Conservation (phyloP, 2,329 filamentous ascomycete species). For the Trematosphaeria pertusa region DNA sequence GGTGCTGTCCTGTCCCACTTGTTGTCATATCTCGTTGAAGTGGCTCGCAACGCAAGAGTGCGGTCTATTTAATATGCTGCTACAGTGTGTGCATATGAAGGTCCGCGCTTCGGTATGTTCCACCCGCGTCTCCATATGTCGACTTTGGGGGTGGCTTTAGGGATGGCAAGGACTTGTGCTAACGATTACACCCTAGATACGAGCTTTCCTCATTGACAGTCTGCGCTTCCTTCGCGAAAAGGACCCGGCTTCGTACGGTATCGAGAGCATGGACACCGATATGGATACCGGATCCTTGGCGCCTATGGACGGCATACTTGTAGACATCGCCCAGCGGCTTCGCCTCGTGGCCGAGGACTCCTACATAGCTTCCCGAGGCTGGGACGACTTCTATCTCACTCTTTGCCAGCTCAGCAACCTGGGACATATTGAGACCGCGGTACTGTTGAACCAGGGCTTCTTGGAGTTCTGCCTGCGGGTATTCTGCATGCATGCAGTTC, state of each 20-base stretch:
- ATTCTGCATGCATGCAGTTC: slow-evolving; percentile 36
- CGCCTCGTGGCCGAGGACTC: slow-evolving; percentile 31
- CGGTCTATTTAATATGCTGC: slow-evolving; percentile 68
- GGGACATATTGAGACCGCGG: slow-evolving; percentile 36
- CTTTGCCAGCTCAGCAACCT: slow-evolving; percentile 37
- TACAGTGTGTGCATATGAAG: slow-evolving; percentile 37
- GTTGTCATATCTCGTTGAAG: slow-evolving; percentile 65
- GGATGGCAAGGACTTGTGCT: no score
- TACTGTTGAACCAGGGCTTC: slow-evolving; percentile 34
- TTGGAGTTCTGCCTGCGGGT: slow-evolving; percentile 38
- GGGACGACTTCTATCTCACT: slow-evolving; percentile 46
- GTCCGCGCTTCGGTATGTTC: slow-evolving; percentile 41
- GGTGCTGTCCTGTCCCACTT: slow-evolving; percentile 59
- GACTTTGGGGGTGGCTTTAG: no score
- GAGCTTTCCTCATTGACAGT: slow-evolving; percentile 39
- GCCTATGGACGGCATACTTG: slow-evolving; percentile 25
- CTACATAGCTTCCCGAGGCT: slow-evolving; percentile 31
- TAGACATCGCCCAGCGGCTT: slow-evolving; percentile 25
- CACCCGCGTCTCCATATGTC: no score
- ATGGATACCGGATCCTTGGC: slow-evolving; percentile 25
- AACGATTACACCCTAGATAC: no score
- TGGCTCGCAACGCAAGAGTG: slow-evolving; percentile 66
- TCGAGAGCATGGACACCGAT: slow-evolving; percentile 36
- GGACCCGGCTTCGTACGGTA: slow-evolving; percentile 35
- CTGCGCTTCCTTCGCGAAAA: slow-evolving; percentile 42